A percentile compares a stretch with the other conserved stretches of the same genome.
These are phyloP conservation scores for Mycena pura DNA, from an alignment of 768 basidiomycete species.

Conservation along the genomic window DNA sequence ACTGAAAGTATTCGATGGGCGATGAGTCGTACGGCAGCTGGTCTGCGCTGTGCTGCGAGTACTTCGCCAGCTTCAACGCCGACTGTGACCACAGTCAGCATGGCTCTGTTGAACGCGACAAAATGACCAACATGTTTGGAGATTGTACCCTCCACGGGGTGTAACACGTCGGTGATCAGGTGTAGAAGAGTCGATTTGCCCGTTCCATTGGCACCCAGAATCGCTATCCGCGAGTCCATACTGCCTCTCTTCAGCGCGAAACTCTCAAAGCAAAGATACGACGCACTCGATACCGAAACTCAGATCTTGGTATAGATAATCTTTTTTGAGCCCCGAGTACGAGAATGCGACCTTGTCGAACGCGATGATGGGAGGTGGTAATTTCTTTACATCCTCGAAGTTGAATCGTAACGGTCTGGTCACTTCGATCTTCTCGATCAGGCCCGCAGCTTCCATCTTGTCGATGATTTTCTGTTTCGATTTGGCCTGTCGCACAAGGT, in stretches of 20 bases:
- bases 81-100: constrained; percentile 34
- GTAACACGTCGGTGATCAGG: constrained; percentile 83
- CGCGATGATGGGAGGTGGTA: constrained; percentile 97
- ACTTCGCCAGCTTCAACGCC: constrained; percentile 93
- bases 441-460: constrained; percentile 99
- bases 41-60: constrained; percentile 98
- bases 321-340: constrained; percentile 88
- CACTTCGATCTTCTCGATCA: constrained; percentile 89
- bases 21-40: constrained; percentile 93
- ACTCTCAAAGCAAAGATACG: not conserved
- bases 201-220: constrained; percentile 95
- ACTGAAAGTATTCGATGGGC: constrained; percentile 95
- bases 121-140: constrained; percentile 66
- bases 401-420: constrained; percentile 85
- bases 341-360: constrained; percentile 95
- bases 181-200: constrained; percentile 93
- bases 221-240: constrained; percentile 95
- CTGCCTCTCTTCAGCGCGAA: constrained; percentile 44
- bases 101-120: not conserved
- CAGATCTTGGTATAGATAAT: constrained; percentile 87
- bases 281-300: constrained; percentile 98
- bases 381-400: constrained; percentile 92
- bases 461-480: constrained; percentile 99
- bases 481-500: constrained; percentile 98
- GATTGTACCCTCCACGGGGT: constrained; percentile 84